Percentiles rank a stretch among this genome's conserved stretches.
Conservation (phyloP, 768 basidiomycete species). For the Lactarius vividus region DNA sequence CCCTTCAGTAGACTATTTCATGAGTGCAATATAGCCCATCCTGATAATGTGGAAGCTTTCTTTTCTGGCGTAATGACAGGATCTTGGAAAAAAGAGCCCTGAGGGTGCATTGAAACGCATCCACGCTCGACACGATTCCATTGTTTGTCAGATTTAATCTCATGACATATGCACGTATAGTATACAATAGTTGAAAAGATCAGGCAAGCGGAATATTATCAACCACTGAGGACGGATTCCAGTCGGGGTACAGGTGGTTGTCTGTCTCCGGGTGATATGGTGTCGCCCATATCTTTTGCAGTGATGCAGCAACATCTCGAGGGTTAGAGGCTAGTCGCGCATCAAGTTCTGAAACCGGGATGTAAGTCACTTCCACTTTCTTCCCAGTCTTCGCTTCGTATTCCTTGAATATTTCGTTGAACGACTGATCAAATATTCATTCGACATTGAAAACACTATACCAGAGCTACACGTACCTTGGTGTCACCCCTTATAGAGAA, state of each 20-base stretch:
- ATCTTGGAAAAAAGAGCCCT: no score
- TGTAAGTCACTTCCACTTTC: slow-evolving; percentile 24
- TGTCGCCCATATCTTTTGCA: slow-evolving; percentile 17
- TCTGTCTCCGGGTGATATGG: slow-evolving; percentile 13
- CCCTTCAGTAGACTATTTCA: no score
- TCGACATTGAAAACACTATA: neutral
- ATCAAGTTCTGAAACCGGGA: slow-evolving; percentile 14
- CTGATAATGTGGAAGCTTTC: no score
- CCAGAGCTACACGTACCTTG: slow-evolving; percentile 5
- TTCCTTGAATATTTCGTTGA: slow-evolving; percentile 23
- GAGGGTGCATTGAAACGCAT: no score
- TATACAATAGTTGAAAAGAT: neutral
- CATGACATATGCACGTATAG: no score
- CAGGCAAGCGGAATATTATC: slow-evolving; percentile 20
- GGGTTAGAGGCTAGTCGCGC: slow-evolving; percentile 16
- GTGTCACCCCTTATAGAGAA: slow-evolving; percentile 8
- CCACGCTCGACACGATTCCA: no score
- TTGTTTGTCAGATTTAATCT: no score
- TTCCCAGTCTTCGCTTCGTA: slow-evolving; percentile 23
- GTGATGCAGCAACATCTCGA: slow-evolving; percentile 1
- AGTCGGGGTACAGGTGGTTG: slow-evolving; percentile 25
- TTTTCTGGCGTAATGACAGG: no score
- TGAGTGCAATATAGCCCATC: no score
- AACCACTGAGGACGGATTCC: slow-evolving; percentile 26
- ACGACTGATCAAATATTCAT: neutral